Evolutionary conservation across 139 green algal genomes (phyloP).

Genomic region (Chlorella sp.): DNA sequence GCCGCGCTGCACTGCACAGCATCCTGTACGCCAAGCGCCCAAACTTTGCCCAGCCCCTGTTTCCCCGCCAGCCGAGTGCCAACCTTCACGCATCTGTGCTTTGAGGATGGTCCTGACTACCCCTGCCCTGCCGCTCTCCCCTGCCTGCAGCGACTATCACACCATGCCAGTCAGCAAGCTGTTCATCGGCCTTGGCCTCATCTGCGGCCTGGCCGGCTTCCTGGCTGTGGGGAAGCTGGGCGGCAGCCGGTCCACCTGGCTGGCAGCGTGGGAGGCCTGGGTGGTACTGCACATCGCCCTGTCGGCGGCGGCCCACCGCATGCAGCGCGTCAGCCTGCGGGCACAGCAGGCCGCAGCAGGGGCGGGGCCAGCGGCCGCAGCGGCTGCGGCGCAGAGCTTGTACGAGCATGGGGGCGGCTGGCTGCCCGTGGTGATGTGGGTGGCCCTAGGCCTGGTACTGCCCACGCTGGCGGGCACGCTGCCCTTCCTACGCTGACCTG

Average conservation of each 20-base stretch:
- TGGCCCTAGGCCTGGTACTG: slow-evolving; percentile 13
- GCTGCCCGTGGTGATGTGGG: slow-evolving; percentile 11
- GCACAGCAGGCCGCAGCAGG: background rate
- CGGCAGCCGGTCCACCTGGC: slow-evolving; percentile 36
- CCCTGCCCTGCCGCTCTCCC: background rate
- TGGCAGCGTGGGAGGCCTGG: slow-evolving; percentile 49
- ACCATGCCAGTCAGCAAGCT: slow-evolving; percentile 45
- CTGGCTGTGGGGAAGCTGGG: slow-evolving; percentile 43
- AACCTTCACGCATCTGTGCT: background rate
- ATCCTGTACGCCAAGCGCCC: background rate
- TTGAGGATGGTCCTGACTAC: background rate
- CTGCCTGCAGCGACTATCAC: slow-evolving; percentile 19
- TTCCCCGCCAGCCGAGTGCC: too few species aligned
- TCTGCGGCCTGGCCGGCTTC: slow-evolving; percentile 41
- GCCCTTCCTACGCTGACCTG: background rate
- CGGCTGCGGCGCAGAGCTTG: background rate
- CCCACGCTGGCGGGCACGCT: slow-evolving; percentile 4
- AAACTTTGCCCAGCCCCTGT: background rate
- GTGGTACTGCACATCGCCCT: slow-evolving; percentile 25
- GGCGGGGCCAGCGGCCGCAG: background rate
- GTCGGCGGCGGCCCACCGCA: slow-evolving; percentile 21
- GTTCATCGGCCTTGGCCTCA: slow-evolving; percentile 36
- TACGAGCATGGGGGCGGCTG: background rate
- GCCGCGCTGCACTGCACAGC: too few species aligned
- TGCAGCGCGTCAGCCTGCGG: background rate